Evolutionary conservation across 2,329 filamentous ascomycete genomes (phyloP), one percentile per base, ranked within the genome.

Genomic region (Xylaria sp.): DNA sequence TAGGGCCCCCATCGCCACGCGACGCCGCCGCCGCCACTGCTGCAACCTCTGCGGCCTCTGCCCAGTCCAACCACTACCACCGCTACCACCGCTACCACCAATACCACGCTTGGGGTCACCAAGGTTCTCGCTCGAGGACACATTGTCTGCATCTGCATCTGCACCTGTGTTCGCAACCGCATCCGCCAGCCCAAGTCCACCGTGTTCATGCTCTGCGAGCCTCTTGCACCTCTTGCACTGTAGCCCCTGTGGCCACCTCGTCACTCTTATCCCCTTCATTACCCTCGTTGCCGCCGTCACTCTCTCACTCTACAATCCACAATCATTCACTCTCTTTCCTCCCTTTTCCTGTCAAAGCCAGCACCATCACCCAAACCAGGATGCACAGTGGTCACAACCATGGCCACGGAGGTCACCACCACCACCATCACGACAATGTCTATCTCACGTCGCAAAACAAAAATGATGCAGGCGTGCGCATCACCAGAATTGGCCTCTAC

Each of bases 391-490:
- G 84, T 66, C 84, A 88, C 67, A 77, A 78, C 27, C 85, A 87
- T 67, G 77, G 80, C 58, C 85, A 87, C 69, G 79, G 81, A 62
- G 87, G 90, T 71, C 87, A 90, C 71, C 87, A 91, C 74, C 87
- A 91, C 74, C 87, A 91, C 74, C 90, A 93, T 74, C 91, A 95
- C 76, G 92, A 97, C 77, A 95, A 92, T 78, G 85, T 87, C 41
- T 95, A 92, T 74, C 83, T 96, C 51, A 90, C 87, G 3, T 94
- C 91, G 6, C 83, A 83, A 66, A 92, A 96, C 79, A 95, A 92
- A 78, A 90, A 91, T 68, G 95, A 99, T 78, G 93, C 95, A 51
- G 92, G 92, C 67, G 96, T 97, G 70, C 89, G 93, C 71, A 97
- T 97, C 73, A 99, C 95, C 54, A 85, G 92, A 67, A 90, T 98